Conservation (phyloP, 768 basidiomycete species). For the Lentinula sp. region DNA sequence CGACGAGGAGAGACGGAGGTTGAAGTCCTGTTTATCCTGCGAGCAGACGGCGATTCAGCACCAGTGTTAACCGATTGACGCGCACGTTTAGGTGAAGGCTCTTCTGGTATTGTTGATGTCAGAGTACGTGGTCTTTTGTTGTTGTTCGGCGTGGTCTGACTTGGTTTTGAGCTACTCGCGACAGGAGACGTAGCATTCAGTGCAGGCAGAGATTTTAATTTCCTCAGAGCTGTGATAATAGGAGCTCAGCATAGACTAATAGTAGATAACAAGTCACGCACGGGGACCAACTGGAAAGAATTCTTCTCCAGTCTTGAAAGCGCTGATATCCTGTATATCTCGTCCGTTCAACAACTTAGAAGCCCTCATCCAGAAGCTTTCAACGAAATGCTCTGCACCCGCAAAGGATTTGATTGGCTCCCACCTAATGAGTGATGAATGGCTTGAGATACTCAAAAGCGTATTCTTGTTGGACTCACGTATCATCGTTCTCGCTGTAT, state of each 20-base stretch:
- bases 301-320: slow-evolving; percentile 50
- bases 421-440: slow-evolving; percentile 39
- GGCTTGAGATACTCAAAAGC: background rate
- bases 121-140: background rate
- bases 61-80: background rate
- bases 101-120: background rate
- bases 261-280: slow-evolving; percentile 23
- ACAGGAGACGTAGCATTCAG: background rate
- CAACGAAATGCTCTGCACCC: slow-evolving; percentile 49
- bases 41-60: background rate
- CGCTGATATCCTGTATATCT: slow-evolving; percentile 39
- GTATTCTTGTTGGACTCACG: slow-evolving; percentile 32
- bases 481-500: slow-evolving; percentile 45
- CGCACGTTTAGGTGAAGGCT: slow-evolving; percentile 5
- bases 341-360: slow-evolving; percentile 37
- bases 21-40: slow-evolving; percentile 8
- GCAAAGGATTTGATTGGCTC: slow-evolving; percentile 59
- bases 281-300: slow-evolving; percentile 51
- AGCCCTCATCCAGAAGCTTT: slow-evolving; percentile 45
- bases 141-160: background rate
- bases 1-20: background rate
- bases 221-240: background rate
- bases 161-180: background rate
- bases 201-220: background rate
- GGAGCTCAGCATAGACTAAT: background rate